phyloP scores from a whole-genome alignment of 1,139 yeast genomes.

The Blastobotrys persicus region DNA sequence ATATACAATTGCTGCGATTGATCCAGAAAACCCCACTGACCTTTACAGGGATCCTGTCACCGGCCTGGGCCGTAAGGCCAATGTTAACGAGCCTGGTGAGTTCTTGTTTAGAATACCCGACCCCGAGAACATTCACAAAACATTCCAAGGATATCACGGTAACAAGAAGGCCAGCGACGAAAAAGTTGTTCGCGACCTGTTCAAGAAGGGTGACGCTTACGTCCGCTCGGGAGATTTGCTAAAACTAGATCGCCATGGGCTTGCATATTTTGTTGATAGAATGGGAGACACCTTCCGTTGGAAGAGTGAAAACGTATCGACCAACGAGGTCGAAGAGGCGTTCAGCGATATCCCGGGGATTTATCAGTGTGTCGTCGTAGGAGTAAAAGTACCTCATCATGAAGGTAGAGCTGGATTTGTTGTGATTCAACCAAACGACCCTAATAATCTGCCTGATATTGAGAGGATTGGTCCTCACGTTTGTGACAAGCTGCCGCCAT shows the following conservation, averaged over 20 bases:
- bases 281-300: constrained; percentile 96
- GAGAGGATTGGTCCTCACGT: constrained; percentile 44
- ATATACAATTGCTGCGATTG: constrained; percentile 59
- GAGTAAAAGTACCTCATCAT: constrained; percentile 79
- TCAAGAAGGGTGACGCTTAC: constrained; percentile 87
- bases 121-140: constrained; percentile 46
- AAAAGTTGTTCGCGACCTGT: constrained; percentile 70
- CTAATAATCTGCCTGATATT: constrained; percentile 32
- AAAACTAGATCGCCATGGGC: constrained; percentile 63
- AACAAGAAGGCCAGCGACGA: constrained; percentile 75
- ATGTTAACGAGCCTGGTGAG: constrained; percentile 77
- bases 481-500: constrained; percentile 62
- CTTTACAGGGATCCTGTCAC: constrained; percentile 68
- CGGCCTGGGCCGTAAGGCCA: constrained; percentile 57
- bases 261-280: constrained; percentile 84
- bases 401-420: constrained; percentile 97
- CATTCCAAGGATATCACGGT: constrained; percentile 89
- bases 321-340: constrained; percentile 92
- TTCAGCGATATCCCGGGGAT: constrained; percentile 45
- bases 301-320: constrained; percentile 95
- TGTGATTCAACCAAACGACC: constrained; percentile 55
- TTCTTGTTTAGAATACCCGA: constrained; percentile 70
- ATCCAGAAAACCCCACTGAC: constrained; percentile 73
- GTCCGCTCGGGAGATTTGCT: constrained; percentile 85
- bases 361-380: constrained; percentile 80